Conservation (phyloP, 2,329 filamentous ascomycete species). For the Purpureocillium takamizusanense region DNA sequence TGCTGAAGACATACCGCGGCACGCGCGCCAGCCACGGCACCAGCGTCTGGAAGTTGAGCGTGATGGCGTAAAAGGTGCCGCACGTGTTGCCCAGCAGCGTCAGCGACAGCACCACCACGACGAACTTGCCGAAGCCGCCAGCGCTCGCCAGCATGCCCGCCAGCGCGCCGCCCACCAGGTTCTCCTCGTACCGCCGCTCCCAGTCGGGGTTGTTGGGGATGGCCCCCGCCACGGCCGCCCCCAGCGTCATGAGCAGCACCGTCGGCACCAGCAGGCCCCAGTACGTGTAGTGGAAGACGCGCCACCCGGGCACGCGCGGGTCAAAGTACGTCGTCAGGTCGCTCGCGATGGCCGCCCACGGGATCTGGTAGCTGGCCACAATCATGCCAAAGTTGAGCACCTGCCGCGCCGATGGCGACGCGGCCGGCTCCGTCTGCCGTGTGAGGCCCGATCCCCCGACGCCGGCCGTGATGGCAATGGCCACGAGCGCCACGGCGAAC, state of each 20-base stretch:
- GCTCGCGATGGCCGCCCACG: constrained; percentile 49
- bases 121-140: constrained; percentile 53
- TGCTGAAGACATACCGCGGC: constrained; percentile 47
- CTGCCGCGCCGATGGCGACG: constrained; percentile 31
- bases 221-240: constrained; percentile 55
- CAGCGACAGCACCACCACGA: constrained; percentile 48
- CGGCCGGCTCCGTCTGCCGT: constrained; percentile 32
- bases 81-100: constrained; percentile 51
- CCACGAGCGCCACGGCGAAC: constrained; percentile 45
- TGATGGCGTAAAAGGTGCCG: constrained; percentile 52
- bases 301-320: constrained; percentile 39
- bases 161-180: constrained; percentile 48
- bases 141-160: constrained; percentile 48
- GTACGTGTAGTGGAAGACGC: constrained; percentile 48
- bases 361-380: constrained; percentile 54
- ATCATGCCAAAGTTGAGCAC: constrained; percentile 51
- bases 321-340: constrained; percentile 55
- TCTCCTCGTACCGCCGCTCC: constrained; percentile 42
- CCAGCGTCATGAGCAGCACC: constrained; percentile 51
- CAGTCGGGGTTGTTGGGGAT: constrained; percentile 43
- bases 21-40: constrained; percentile 45
- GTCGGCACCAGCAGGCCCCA: constrained; percentile 45
- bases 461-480: constrained; percentile 45
- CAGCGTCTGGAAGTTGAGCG: constrained; percentile 56
- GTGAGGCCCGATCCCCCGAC: constrained; percentile 40